These are phyloP conservation scores for Gracilaria domingensis DNA, from an alignment of 23 red algal species.

Conservation along the genomic window DNA sequence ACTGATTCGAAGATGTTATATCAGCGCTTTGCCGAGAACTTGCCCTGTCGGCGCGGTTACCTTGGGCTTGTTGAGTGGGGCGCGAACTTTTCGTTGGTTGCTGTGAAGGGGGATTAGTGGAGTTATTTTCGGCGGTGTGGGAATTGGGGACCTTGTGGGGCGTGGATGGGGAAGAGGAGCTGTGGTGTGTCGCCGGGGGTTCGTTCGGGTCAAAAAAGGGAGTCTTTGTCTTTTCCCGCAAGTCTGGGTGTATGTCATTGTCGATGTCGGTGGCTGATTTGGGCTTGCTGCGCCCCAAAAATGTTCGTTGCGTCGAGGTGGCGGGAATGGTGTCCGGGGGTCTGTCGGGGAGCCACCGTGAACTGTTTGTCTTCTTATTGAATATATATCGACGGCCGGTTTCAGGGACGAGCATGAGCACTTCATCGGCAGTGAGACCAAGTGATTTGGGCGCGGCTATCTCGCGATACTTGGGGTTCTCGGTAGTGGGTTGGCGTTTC, in stretches of 20 bases:
- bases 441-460: slow-evolving; percentile 52
- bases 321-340: slow-evolving; percentile 18
- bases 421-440: slow-evolving; percentile 57
- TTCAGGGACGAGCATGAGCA: slow-evolving; percentile 65
- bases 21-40: neutral
- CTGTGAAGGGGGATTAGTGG: slow-evolving; percentile 13
- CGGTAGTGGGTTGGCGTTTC: neutral
- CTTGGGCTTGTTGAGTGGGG: neutral
- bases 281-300: neutral
- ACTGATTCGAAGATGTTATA: neutral
- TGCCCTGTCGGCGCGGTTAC: neutral
- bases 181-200: neutral
- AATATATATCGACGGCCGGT: slow-evolving; percentile 69
- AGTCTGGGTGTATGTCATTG: slow-evolving; percentile 14
- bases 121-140: slow-evolving; percentile 7
- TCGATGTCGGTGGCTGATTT: neutral
- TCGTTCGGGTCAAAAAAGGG: slow-evolving; percentile 24
- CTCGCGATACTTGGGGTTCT: slow-evolving; percentile 21
- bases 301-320: neutral
- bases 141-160: neutral
- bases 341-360: slow-evolving; percentile 62
- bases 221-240: slow-evolving; percentile 30
- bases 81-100: neutral
- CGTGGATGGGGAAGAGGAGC: neutral
- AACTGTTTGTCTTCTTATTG: slow-evolving; percentile 62